These are phyloP conservation scores for Cladosporium sp. DNA, from an alignment of 2,329 filamentous ascomycete genomes.

Conservation along the genomic window DNA sequence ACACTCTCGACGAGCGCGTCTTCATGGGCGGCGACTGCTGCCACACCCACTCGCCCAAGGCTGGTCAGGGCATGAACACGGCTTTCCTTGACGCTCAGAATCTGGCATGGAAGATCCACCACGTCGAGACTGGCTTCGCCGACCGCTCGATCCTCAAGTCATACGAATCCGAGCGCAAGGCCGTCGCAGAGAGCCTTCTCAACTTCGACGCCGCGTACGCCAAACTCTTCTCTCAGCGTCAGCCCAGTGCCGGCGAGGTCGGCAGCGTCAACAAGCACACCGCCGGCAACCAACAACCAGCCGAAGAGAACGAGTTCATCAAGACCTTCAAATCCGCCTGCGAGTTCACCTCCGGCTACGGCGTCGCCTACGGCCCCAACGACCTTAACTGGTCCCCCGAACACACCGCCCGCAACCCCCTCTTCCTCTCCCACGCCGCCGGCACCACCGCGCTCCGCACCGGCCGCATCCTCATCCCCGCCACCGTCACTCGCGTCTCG, in stretches of 20 bases:
- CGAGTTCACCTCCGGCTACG: conserved; percentile 90
- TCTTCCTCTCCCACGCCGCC: conserved; percentile 59
- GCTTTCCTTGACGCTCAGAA: conserved; percentile 68
- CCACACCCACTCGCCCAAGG: conserved; percentile 61
- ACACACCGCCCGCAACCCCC: conserved; percentile 66
- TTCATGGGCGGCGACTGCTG: conserved; percentile 64
- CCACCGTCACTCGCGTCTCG: conserved; percentile 78
- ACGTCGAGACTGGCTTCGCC: conserved; percentile 80
- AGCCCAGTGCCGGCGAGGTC: conserved; percentile 69
- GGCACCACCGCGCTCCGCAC: conserved; percentile 61
- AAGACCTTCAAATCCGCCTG: conserved; percentile 87
- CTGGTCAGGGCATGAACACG: conserved; percentile 62
- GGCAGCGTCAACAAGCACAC: conserved; percentile 59
- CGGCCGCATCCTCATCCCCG: conserved; percentile 71
- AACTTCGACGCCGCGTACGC: conserved; percentile 87
- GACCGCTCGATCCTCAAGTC: conserved; percentile 71
- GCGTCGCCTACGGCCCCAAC: conserved; percentile 80
- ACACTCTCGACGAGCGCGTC: conserved; percentile 60
- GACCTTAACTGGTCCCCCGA: conserved; percentile 74
- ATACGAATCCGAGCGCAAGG: conserved; percentile 81
- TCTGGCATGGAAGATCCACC: conserved; percentile 93
- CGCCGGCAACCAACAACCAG: conserved; percentile 23
- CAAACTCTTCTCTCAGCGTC: conserved; percentile 78
- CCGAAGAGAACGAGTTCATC: conserved; percentile 73
- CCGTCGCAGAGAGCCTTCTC: conserved; percentile 78